Evolutionary conservation across 139 green algal genomes (phyloP).

Genomic region (Pseudopediastrum boryanum): DNA sequence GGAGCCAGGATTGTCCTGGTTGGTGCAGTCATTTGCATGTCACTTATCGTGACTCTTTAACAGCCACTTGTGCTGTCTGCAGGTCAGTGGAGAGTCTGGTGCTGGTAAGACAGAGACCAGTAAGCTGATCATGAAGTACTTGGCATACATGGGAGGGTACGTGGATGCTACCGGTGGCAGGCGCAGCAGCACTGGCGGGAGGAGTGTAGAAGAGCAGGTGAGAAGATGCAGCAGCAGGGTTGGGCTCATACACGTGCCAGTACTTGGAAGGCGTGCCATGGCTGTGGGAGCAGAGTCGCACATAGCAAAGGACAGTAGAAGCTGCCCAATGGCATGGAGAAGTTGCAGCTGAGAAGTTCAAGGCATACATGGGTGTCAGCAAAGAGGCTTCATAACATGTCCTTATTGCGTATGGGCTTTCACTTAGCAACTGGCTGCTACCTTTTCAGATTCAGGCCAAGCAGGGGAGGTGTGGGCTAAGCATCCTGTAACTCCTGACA

Average conservation of each 20-base stretch:
- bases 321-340: background rate
- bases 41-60: too few species aligned
- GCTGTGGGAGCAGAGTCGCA: background rate
- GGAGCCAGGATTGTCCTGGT: too few species aligned
- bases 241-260: too few species aligned
- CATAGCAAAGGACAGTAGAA: conserved; percentile 8
- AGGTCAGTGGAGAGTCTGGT: conserved; percentile 94
- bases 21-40: too few species aligned
- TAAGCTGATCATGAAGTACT: conserved; percentile 98
- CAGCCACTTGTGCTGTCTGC: conserved; percentile 13
- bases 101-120: conserved; percentile 99
- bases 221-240: too few species aligned
- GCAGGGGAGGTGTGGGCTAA: too few species aligned
- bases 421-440: too few species aligned
- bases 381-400: too few species aligned
- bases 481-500: too few species aligned
- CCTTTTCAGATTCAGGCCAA: too few species aligned
- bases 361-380: too few species aligned
- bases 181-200: conserved; percentile 12
- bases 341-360: background rate
- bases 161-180: conserved; percentile 32
- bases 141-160: conserved; percentile 80
- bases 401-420: too few species aligned
- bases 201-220: background rate
- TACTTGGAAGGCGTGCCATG: background rate